Base-by-base conservation (phyloP, 2,329 filamentous ascomycete genomes). In the Fusarium bulbicola region DNA sequence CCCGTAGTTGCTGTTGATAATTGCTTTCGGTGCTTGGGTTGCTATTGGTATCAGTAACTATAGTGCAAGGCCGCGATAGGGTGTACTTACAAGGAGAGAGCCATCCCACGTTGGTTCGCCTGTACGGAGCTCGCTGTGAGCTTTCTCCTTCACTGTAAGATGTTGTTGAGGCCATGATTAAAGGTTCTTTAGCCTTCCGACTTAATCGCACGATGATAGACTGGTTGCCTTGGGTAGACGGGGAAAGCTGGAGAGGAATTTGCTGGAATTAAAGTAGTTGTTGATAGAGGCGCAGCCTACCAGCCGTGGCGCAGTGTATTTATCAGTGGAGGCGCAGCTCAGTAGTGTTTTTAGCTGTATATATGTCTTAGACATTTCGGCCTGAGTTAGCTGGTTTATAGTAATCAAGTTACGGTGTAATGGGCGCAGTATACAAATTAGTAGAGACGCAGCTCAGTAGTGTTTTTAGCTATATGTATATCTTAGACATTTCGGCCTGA, bases 181-280 rank as follows among this genome's bases (percentile, higher is more conserved):
- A 5, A n/a, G 21, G 1, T 0, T 18, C 15, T 24, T 50, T 7
- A 7, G 1, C 0, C 10, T 7, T 1, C 0, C 4, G 6, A n/a
- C 10, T 13, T n/a, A 3, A 15, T 12, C 2, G 6, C 7, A 3
- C 7, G 9, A 49, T 13, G 15, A 13, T 9, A 0, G 7, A 36
- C 15, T 36, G 3, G 24, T 21, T 53, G 3, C 34, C 5, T 37
- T 10, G 9, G 5, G 7, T 4, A 3, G 24, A 14, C 18, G 34
- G 6, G 34, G 34, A 53, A 24, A 7, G 2, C 14, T 16, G 14
- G 5, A 28, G 12, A 13, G 50, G 24, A 15, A 39, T n/a, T 13
- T 3, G 13, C 24, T 26, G 1, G 10, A 18, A 18, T 53, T 39
- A 7, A 30, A 28, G 24, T 53, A 53, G 13, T 28, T 5, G 7